Percentiles rank a stretch among this genome's conserved stretches.
phyloP scores from a whole-genome alignment of 441 rosid species.

The Lepidium campestre region DNA sequence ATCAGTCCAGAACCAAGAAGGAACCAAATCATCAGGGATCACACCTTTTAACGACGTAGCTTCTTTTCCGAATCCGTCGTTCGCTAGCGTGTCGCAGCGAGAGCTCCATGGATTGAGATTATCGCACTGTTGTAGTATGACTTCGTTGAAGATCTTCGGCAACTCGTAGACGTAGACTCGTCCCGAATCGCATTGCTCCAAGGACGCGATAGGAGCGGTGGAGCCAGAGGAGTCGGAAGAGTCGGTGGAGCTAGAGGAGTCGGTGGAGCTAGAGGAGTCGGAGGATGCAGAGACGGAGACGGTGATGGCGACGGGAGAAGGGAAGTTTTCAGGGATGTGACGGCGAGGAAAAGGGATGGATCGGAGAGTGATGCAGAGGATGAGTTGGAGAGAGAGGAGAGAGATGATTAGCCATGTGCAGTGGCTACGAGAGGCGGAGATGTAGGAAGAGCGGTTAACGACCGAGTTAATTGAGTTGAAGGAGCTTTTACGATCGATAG shows the following conservation, averaged over 20 bases:
- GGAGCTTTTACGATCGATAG: conserved; percentile 38
- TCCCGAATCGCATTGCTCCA: conserved; percentile 41
- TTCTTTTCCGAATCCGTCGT: conserved; percentile 61
- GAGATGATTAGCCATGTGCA: conserved; percentile 58
- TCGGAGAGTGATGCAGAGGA: conserved; percentile 52
- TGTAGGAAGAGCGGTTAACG: conserved; percentile 24
- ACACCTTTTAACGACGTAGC: conserved; percentile 46
- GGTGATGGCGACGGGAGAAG: conserved; percentile 22
- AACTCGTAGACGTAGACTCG: conserved; percentile 72
- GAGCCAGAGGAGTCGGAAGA: background rate
- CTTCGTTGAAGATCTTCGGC: conserved; percentile 59
- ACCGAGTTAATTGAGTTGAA: conserved; percentile 28
- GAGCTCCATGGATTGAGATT: conserved; percentile 85
- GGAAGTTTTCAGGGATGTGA: conserved; percentile 26
- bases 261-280: background rate
- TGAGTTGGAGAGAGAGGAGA: conserved; percentile 51
- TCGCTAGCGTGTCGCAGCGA: conserved; percentile 57
- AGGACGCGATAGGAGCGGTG: background rate
- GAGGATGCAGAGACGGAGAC: background rate
- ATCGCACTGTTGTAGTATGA: conserved; percentile 56
- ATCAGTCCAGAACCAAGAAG: conserved; percentile 90
- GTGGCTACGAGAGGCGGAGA: conserved; percentile 33
- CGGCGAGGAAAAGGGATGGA: conserved; percentile 43
- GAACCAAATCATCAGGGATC: conserved; percentile 52
- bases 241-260: background rate